Base-by-base conservation (phyloP, 768 basidiomycete genomes). In the Lactifluus rugatus region DNA sequence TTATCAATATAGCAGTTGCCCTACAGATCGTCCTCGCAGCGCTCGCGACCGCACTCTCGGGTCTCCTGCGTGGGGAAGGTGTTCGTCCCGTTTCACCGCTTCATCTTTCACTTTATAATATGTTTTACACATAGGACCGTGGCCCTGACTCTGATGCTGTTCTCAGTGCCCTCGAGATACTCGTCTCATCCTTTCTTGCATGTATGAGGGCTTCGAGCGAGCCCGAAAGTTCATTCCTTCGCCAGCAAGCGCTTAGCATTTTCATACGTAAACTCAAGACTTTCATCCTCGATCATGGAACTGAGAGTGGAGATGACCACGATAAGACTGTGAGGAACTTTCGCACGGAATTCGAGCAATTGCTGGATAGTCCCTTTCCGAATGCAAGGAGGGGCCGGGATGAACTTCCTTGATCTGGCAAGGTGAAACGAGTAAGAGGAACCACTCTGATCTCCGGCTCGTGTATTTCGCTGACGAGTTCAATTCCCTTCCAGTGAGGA, bases 131-230 rank as follows among this genome's bases (percentile, higher is more conserved):
- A 21, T 71, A 69, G 70, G 2, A 71, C 73, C 34, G 57, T 2
- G 36, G 76, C 44, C 67, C 69, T 16, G 72, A 71, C 14, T n/a
- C n/a, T n/a, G n/a, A n/a, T n/a, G 62, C 76, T 4, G 44, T 75
- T 41, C 68, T 78, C 39, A 76, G 87, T 32, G 85, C 81, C n/a
- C 57, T 84, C 14, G 69, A 84, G 1, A 88, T 85, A 0, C 19
- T 87, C 21, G 77, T 82, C 13, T 85, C 86, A 25, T 82, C 85
- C 7, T 87, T 84, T 68, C 75, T 89, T 28, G 86, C 86, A 2
- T 79, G 81, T 11, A 76, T 79, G n/a, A 78, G 85, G 25, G 84
- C 84, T 13, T 81, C 84, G 0, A 78, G 78, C 46, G 85, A 87
- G 62, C 87, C 87, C 2, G 85, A 88, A 60, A 58, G 76, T 16